Conservation (phyloP, 148 eudicot species). For the Nepenthes mirabilis region DNA sequence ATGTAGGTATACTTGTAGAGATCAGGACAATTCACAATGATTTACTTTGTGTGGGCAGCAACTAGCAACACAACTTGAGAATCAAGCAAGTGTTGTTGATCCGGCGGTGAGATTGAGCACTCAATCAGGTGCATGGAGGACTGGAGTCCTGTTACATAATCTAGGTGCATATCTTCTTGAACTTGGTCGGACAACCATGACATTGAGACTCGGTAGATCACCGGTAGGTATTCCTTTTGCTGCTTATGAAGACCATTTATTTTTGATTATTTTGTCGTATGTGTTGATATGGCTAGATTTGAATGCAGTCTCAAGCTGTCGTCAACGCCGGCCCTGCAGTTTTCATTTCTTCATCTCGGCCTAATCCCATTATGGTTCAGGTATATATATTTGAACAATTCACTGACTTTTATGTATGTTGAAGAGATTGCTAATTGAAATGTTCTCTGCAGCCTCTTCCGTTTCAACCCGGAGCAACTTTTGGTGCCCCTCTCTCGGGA, state of each 20-base stretch:
- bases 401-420: not conserved
- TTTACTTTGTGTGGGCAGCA: conserved; percentile 23
- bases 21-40: not conserved
- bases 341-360: conserved; percentile 37
- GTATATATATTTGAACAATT: conserved; percentile 7
- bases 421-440: not conserved
- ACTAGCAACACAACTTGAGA: conserved; percentile 20
- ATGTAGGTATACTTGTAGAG: no score
- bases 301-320: conserved; percentile 35
- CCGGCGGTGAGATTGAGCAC: conserved; percentile 20
- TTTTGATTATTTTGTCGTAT: conserved; percentile 5
- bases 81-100: conserved; percentile 22
- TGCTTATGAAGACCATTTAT: conserved; percentile 2
- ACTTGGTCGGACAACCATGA: conserved; percentile 39
- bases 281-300: not conserved
- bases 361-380: conserved; percentile 57
- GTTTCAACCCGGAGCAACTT: conserved; percentile 36
- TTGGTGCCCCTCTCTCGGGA: conserved; percentile 19
- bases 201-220: conserved; percentile 32
- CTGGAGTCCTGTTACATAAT: conserved; percentile 33
- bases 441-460: conserved; percentile 27
- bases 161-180: conserved; percentile 43
- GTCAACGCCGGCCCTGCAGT: conserved; percentile 46
- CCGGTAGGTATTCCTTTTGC: conserved; percentile 7
- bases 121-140: conserved; percentile 28